phyloP scores from a whole-genome alignment of 257 asterid species.

The Capsicum rhomboideum region DNA sequence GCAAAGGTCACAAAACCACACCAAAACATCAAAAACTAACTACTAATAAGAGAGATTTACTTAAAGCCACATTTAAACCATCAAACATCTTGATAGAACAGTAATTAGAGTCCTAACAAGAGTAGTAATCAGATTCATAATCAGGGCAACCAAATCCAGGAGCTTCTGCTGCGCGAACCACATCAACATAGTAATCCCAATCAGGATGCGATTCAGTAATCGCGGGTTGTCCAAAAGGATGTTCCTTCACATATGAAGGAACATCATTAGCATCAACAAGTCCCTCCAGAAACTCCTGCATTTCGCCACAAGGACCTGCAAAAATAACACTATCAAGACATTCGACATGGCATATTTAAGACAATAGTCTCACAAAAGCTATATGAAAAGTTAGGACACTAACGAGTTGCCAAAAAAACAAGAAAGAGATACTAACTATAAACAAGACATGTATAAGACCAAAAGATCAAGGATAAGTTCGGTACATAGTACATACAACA shows the following conservation, averaged over 20 bases:
- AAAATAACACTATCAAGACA: not conserved
- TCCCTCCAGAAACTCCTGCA: constrained; percentile 30
- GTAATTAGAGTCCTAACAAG: not conserved
- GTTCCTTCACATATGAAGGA: constrained; percentile 34
- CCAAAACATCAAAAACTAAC: not conserved
- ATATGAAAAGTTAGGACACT: too few species aligned
- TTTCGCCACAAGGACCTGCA: constrained; percentile 25
- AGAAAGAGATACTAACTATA: too few species aligned
- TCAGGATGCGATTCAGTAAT: constrained; percentile 26
- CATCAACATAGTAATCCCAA: constrained; percentile 33
- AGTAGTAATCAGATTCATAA: not conserved
- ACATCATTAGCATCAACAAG: constrained; percentile 35
- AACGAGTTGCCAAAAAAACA: too few species aligned
- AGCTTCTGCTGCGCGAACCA: not conserved
- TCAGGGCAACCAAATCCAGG: not conserved
- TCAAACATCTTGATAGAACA: not conserved
- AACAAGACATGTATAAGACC: too few species aligned
- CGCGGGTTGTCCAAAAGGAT: constrained; percentile 35
- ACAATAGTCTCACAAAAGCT: too few species aligned
- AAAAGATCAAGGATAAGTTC: too few species aligned
- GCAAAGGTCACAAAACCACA: not conserved
- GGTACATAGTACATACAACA: too few species aligned
- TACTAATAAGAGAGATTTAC: too few species aligned
- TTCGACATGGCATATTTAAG: too few species aligned
- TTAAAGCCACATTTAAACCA: too few species aligned